These are phyloP conservation scores for Stemphylium lycopersici DNA, from an alignment of 2,329 filamentous ascomycete species.

Conservation along the genomic window DNA sequence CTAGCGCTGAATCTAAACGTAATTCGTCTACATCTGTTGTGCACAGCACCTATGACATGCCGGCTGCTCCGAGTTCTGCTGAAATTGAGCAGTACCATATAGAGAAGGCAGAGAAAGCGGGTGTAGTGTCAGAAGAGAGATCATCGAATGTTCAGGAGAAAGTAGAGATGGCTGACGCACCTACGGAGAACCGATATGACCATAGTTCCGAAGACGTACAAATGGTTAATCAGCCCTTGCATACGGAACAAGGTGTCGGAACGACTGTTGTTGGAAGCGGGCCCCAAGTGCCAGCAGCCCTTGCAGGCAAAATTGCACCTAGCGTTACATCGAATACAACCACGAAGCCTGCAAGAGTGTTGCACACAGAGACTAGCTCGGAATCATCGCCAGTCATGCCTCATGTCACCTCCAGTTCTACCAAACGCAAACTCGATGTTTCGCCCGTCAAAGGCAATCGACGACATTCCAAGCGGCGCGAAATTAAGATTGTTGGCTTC, in stretches of 20 bases:
- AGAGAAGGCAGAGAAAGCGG: background rate
- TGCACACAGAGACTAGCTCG: background rate
- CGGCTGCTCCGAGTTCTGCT: conserved; percentile 4
- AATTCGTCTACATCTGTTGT: conserved; percentile 36
- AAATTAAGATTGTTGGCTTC: conserved; percentile 32
- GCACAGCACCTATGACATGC: conserved; percentile 32
- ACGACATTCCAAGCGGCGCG: conserved; percentile 29
- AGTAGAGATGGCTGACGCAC: background rate
- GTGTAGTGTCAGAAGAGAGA: too few relatives aligned
- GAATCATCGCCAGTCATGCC: background rate
- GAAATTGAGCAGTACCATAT: background rate
- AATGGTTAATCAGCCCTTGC: background rate
- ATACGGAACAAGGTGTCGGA: background rate
- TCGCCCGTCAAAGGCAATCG: conserved; percentile 26
- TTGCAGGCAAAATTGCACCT: background rate
- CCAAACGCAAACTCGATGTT: conserved; percentile 32
- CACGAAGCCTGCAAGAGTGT: background rate
- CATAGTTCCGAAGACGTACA: background rate
- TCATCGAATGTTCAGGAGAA: background rate
- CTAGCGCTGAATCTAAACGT: conserved; percentile 22
- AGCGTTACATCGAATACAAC: background rate
- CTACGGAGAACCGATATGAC: too few relatives aligned
- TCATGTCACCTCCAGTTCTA: background rate
- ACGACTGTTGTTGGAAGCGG: background rate
- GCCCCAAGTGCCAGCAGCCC: background rate